Evolutionary conservation across 2,329 filamentous ascomycete genomes (phyloP).

Genomic region (Hypoxylon sp.): DNA sequence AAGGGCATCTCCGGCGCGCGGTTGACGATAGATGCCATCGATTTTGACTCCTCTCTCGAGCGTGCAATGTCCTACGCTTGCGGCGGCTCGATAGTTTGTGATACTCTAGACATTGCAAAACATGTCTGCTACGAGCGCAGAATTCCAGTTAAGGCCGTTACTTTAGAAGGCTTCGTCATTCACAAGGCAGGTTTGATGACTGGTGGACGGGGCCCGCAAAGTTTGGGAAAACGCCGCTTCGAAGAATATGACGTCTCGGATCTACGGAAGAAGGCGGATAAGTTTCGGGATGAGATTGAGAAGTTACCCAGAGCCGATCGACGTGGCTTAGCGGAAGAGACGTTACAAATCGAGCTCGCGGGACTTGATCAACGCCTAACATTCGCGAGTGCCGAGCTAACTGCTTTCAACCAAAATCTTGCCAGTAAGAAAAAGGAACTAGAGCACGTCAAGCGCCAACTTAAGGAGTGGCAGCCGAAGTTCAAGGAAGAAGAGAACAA

Average conservation of each 20-base stretch:
- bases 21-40: constrained; percentile 94
- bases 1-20: constrained; percentile 90
- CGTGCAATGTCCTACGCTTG: constrained; percentile 96
- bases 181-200: constrained; percentile 98
- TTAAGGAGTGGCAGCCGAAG: constrained; percentile 83
- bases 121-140: constrained; percentile 88
- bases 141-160: constrained; percentile 94
- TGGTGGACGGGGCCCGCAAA: constrained; percentile 85
- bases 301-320: constrained; percentile 85
- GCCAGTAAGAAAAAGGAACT: constrained; percentile 87
- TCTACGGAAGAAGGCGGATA: constrained; percentile 81
- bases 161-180: constrained; percentile 94
- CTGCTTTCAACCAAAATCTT: constrained; percentile 85
- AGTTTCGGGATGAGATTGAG: constrained; percentile 82
- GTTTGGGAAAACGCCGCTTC: constrained; percentile 84
- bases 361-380: constrained; percentile 83
- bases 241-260: constrained; percentile 92
- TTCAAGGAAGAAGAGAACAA: constrained; percentile 79
- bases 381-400: constrained; percentile 81
- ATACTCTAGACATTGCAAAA: constrained; percentile 87
- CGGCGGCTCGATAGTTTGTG: constrained; percentile 94
- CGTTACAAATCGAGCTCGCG: constrained; percentile 82
- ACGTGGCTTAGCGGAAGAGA: constrained; percentile 82
- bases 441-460: constrained; percentile 78
- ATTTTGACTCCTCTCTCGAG: constrained; percentile 89